These are phyloP conservation scores for Cryptosporidium viatorum DNA, from an alignment of 169 alveolate species.

Conservation along the genomic window DNA sequence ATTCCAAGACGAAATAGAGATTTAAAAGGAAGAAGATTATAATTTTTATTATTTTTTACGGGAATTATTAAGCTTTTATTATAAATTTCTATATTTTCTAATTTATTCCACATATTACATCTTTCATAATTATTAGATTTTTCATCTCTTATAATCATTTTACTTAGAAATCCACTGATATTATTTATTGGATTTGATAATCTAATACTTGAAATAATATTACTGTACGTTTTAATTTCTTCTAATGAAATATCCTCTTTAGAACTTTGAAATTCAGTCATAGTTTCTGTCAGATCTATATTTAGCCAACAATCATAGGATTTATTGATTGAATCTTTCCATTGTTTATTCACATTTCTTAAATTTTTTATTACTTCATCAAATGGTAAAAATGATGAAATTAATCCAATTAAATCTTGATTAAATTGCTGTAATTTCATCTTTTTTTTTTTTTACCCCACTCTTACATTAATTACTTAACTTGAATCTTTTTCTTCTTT, in stretches of 20 bases:
- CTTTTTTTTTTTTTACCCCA: too few relatives aligned
- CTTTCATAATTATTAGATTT: not conserved
- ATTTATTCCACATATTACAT: conserved; percentile 9
- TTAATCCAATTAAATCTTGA: conserved; percentile 44
- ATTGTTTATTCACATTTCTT: conserved; percentile 36
- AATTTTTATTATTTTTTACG: not conserved
- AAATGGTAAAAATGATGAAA: conserved; percentile 55
- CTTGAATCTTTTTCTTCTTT: not conserved
- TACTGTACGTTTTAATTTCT: conserved; percentile 6
- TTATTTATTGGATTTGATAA: conserved; percentile 53
- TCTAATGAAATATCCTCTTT: not conserved
- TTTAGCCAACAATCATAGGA: conserved; percentile 47
- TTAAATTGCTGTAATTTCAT: not conserved
- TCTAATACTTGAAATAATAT: conserved; percentile 13
- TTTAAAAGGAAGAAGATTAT: conserved; percentile 26
- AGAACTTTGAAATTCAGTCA: not conserved
- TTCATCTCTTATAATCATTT: not conserved
- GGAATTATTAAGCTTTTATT: conserved; percentile 44
- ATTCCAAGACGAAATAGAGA: conserved; percentile 50
- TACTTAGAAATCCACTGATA: conserved; percentile 47
- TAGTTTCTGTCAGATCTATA: conserved; percentile 42
- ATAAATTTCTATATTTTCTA: conserved; percentile 47
- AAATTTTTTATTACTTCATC: conserved; percentile 22
- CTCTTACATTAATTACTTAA: not conserved
- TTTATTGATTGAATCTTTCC: conserved; percentile 28